phyloP scores from a whole-genome alignment of 192 early-diverging fungal genomes.

The Allomyces macrogynus region DNA sequence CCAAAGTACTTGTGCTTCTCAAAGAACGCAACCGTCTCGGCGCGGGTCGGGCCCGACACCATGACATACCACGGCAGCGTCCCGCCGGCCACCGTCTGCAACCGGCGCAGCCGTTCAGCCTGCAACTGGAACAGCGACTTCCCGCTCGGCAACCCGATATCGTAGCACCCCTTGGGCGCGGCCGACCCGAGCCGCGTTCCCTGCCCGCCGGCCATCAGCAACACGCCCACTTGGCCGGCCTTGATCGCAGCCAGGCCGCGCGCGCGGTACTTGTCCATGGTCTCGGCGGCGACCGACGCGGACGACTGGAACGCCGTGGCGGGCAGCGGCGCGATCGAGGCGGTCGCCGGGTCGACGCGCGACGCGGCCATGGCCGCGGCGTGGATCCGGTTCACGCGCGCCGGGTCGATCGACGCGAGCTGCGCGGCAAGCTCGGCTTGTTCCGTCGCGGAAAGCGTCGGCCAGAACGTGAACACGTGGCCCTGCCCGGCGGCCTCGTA shows the following conservation, averaged over 20 bases:
- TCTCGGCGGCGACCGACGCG: slow-evolving; percentile 16
- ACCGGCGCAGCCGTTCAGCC: slow-evolving; percentile 70
- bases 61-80: slow-evolving; percentile 94
- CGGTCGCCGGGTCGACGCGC: slow-evolving; percentile 18
- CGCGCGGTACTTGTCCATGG: slow-evolving; percentile 42
- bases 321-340: slow-evolving; percentile 52
- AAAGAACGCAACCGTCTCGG: slow-evolving; percentile 60
- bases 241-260: slow-evolving; percentile 60
- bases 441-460: slow-evolving; percentile 34
- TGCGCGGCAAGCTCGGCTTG: slow-evolving; percentile 39
- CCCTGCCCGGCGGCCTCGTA: slow-evolving; percentile 58
- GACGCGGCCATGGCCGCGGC: slow-evolving; percentile 37
- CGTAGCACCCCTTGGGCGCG: slow-evolving; percentile 84
- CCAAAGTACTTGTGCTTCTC: slow-evolving; percentile 72
- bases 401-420: slow-evolving; percentile 51
- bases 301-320: slow-evolving; percentile 40
- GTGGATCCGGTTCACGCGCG: slow-evolving; percentile 63
- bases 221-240: slow-evolving; percentile 75
- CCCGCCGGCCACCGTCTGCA: slow-evolving; percentile 49
- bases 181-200: slow-evolving; percentile 63
- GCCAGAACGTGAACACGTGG: slow-evolving; percentile 71
- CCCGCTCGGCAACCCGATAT: slow-evolving; percentile 70
- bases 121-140: slow-evolving; percentile 87
- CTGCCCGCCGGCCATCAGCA: slow-evolving; percentile 81
- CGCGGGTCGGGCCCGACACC: slow-evolving; percentile 84